Base-by-base conservation (phyloP, 2,329 filamentous ascomycete species). In the Corynespora cassiicola region DNA sequence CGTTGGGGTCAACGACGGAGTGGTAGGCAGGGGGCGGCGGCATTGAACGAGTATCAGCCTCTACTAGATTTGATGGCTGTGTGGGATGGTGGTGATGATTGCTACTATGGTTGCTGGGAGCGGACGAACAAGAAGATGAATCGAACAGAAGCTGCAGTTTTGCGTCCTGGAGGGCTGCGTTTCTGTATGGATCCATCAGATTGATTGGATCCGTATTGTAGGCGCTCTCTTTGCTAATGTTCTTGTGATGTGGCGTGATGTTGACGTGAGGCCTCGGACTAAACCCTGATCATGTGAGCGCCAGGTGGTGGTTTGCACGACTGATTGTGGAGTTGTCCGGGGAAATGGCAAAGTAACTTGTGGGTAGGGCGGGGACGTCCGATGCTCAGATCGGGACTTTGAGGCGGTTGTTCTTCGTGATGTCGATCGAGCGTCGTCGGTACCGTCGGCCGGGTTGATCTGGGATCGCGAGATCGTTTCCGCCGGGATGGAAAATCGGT, bases 21-120 rank as follows among this genome's bases (percentile, higher is more conserved):
- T 66, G 50, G 45, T 65, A 66, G 12, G 61, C 54, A 16, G 62
- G 62, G 15, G 60, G 61, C 42, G 58, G 49, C 25, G 52, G 49
- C 46, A 54, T 61, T 14, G 31, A 24, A 19, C 15, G 28, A 12
- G 18, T 24, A 19, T 9, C 4, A n/a, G 12, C 17, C 15, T 41
- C 19, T 31, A 12, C 11, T 24, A 15, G 17, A 6, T 14, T n/a
- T 11, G 28, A 30, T 21, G 14, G 45, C 42, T 32, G 36, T 28
- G 16, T 46, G 17, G 16, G 35, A 24, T 35, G 25, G 17, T 22
- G 12, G 22, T 26, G 19, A 19, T 23, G 33, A 11, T 6, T 22
- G 9, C 21, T 27, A 30, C 33, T 21, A 31, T 39, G 9, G 21
- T 26, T 25, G 36, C 23, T 26, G n/a, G 16, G 45, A 42, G 21